phyloP scores from a whole-genome alignment of 2,329 filamentous ascomycete species.

The Alternaria ethzedia region DNA sequence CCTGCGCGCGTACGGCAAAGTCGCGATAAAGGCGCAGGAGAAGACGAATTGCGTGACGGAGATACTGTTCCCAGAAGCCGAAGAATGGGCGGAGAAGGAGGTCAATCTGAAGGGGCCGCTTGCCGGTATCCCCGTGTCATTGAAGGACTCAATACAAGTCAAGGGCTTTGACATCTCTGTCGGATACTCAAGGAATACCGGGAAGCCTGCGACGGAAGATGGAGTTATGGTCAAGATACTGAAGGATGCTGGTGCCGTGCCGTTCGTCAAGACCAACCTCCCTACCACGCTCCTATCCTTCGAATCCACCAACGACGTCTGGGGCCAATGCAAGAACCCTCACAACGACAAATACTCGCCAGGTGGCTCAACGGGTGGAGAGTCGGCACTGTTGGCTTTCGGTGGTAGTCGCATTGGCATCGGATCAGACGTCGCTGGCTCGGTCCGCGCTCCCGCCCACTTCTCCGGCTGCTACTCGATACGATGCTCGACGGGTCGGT shows the following conservation, averaged over 20 bases:
- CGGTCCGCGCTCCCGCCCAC: slow-evolving; percentile 84
- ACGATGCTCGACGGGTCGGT: slow-evolving; percentile 85
- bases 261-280: slow-evolving; percentile 91
- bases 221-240: slow-evolving; percentile 76
- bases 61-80: slow-evolving; percentile 78
- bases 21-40: slow-evolving; percentile 80
- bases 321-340: slow-evolving; percentile 83
- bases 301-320: slow-evolving; percentile 79
- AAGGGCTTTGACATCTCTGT: slow-evolving; percentile 83
- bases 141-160: slow-evolving; percentile 80
- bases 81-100: slow-evolving; percentile 68
- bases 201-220: slow-evolving; percentile 70
- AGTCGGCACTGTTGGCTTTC: slow-evolving; percentile 80
- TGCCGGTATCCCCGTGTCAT: slow-evolving; percentile 82
- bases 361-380: slow-evolving; percentile 86
- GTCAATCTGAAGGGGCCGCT: slow-evolving; percentile 80
- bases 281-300: slow-evolving; percentile 88
- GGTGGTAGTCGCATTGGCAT: slow-evolving; percentile 85
- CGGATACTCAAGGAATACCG: slow-evolving; percentile 76
- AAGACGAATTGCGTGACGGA: slow-evolving; percentile 92
- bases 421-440: slow-evolving; percentile 89
- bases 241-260: slow-evolving; percentile 86
- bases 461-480: slow-evolving; percentile 89
- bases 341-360: slow-evolving; percentile 85
- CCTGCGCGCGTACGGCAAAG: slow-evolving; percentile 85